Evolutionary conservation across 495 filamentous ascomycete species (phyloP), one percentile per base, ranked within the genome.

Genomic region (Annulohypoxylon nitens): DNA sequence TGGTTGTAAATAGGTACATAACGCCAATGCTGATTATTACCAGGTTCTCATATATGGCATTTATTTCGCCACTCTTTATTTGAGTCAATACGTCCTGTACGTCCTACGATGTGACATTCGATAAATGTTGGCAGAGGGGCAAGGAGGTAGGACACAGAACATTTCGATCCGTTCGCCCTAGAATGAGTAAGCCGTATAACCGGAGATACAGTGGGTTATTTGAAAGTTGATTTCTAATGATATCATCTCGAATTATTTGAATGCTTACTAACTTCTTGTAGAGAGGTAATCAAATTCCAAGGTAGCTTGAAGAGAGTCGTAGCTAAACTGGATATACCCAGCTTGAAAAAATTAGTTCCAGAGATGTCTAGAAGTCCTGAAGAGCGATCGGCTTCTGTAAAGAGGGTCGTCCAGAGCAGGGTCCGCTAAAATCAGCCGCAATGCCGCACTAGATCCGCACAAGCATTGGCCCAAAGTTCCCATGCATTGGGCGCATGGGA

Each of bases 381-480:
- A 47, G 37, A 45, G n/a, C 18, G 50, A 48, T 55, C 37, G 20
- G 20, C 39, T 54, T 59, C 12, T 70, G 39, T 25, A 57, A 30
- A 51, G 67, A 51, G 55, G 45, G 58, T 48, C 16, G 39, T 33
- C 65, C 18, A 14, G 43, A 39, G 30, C 72, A 68, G 23, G 67
- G 60, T 64, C 50, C 41, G 60, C 16, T 20, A 47, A 9, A 47
- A 65, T 70, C 63, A 75, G 72, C 72, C 67, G 37, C 37, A 43
- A 43, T 60, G 43, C 36, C 55, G 68, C 68, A 71, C 33, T 60
- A 33, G 67, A 63, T 63, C 71, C 33, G 71, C 67, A 74, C 34
- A 59, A 48, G 57, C 51, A 60, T 60, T 51, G 67, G 39, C 53
- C 67, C 67, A 64, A 37, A 71, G 61, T 67, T 70, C 72, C 64